phyloP scores from a whole-genome alignment of 805 yeast species.

The Schizosaccharomyces cryophilus region DNA sequence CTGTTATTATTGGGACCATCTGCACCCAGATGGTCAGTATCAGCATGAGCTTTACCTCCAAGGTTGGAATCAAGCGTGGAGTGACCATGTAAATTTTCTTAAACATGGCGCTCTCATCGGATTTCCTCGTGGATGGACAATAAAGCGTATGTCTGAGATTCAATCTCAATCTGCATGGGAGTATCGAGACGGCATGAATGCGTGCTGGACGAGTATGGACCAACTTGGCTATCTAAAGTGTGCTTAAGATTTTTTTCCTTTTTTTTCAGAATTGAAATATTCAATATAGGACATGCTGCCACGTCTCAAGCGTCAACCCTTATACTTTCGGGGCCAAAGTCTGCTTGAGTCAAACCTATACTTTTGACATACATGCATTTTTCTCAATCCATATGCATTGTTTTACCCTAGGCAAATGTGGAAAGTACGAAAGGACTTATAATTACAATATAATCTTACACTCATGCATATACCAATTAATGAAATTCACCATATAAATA shows the following conservation, averaged over 20 bases:
- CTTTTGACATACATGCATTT: too few relatives aligned
- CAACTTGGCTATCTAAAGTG: not conserved
- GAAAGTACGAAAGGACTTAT: too few relatives aligned
- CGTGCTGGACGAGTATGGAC: not conserved
- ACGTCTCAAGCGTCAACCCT: too few relatives aligned
- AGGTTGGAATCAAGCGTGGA: not conserved
- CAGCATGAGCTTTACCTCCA: not conserved
- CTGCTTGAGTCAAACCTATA: too few relatives aligned
- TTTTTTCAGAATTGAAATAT: too few relatives aligned
- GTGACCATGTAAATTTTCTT: not conserved
- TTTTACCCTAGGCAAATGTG: too few relatives aligned
- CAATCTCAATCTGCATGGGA: not conserved
- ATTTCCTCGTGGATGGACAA: not conserved
- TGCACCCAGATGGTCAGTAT: not conserved
- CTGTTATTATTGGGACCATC: not conserved
- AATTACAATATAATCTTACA: too few relatives aligned
- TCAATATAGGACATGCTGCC: too few relatives aligned
- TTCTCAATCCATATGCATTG: too few relatives aligned
- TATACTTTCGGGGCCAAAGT: too few relatives aligned
- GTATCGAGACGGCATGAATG: not conserved
- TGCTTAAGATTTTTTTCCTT: not conserved
- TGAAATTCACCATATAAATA: too few relatives aligned
- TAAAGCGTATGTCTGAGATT: constrained; percentile 16
- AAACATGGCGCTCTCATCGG: not conserved
- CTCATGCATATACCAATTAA: too few relatives aligned